These are phyloP conservation scores for Lycium ferocissimum DNA, from an alignment of 257 asterid species.

Conservation along the genomic window DNA sequence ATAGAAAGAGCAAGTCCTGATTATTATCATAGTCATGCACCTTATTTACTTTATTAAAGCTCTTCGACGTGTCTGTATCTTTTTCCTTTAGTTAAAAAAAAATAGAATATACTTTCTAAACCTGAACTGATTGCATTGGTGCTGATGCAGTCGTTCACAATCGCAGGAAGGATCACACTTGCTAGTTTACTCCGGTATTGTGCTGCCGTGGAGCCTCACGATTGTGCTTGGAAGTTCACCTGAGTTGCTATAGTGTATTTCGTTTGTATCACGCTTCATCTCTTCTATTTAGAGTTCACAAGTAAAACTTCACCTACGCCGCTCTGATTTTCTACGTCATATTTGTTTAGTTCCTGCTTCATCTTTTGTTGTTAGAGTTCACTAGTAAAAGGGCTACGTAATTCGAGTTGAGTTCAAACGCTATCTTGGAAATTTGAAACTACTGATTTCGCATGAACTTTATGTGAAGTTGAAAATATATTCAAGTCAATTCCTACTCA, in stretches of 20 bases:
- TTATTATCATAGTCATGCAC: slow-evolving; percentile 63
- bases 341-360: no score
- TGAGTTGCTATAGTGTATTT: neutral
- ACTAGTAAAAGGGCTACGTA: no score
- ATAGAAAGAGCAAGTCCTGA: slow-evolving; percentile 81
- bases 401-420: no score
- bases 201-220: neutral
- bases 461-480: no score
- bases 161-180: slow-evolving; percentile 48
- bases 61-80: neutral
- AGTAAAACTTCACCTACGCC: no score
- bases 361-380: no score
- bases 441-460: no score
- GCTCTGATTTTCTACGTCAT: no score
- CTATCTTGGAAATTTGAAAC: no score
- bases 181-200: neutral
- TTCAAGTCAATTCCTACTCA: no score
- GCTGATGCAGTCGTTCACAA: slow-evolving; percentile 56
- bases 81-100: neutral
- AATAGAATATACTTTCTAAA: neutral
- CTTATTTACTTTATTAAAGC: neutral
- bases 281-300: no score
- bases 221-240: neutral
- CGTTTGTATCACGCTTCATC: no score
- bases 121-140: slow-evolving; percentile 13